Base-by-base conservation (phyloP, 805 yeast species). In the Candida nanaspora region DNA sequence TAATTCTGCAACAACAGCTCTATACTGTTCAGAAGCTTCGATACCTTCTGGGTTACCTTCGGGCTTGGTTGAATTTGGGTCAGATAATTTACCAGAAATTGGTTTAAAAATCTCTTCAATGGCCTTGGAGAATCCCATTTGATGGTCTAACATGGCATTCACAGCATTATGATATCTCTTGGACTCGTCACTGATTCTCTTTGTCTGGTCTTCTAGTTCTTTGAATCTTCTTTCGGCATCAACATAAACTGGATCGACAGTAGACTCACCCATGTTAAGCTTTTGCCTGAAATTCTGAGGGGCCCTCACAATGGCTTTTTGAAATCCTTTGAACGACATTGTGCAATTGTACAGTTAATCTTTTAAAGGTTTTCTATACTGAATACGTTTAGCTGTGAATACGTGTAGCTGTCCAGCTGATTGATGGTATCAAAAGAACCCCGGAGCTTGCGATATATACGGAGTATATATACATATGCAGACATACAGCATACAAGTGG, bases 41-140 rank as follows among this genome's bases (percentile, higher is more conserved):
- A 93, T 87, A 51, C 98, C 98, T 40, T 93, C 95, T 3, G 97
- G 97, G 56, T 89, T 89, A 51, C 94, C 97, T 59, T 93, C 98
- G 0, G 89, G 89, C 36, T 78, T 74, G 2, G 86, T 63, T 7
- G 93, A 77, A 56, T 81, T 85, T 7, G 97, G 96, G 59, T 93
- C 98, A 14, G 93, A 80, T 58, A 85, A 69, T 46, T 88, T 80
- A 33, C 98, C 98, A 41, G 93, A 80, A 46, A 93, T 93, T 1
- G 98, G 98, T 63, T 91, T 87, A 68, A 88, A 93, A 45, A 93
- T 84, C 57, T 89, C 96, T 61, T 89, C 97, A 63, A 93, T 87
- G 3, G 95, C 91, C 55, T 82, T 83, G n/a, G 96, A 84, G 61
- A 89, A 93, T 44, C 91, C 97, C 49, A 91, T 82, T 62, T 93